Conservation (phyloP, 2,329 filamentous ascomycete genomes). For the Piedraia hortae region DNA sequence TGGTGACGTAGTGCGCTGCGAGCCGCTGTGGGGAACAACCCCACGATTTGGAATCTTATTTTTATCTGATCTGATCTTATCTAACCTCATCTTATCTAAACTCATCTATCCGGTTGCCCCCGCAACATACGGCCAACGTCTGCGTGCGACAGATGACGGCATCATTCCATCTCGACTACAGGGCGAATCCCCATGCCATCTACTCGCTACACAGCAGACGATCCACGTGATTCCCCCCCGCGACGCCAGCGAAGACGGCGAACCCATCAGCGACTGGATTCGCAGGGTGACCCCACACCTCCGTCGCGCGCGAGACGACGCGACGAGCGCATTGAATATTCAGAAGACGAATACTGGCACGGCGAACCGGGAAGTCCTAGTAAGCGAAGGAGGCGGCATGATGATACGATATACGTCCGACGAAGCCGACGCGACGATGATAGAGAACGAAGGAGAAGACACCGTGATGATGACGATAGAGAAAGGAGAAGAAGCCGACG, state of each 20-base stretch:
- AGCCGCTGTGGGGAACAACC: no score
- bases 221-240: constrained; percentile 6
- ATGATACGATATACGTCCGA: no score
- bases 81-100: no score
- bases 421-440: no score
- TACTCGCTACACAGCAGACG: not conserved
- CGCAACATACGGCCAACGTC: no score
- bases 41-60: no score
- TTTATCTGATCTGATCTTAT: no score
- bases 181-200: no score
- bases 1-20: no score
- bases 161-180: no score
- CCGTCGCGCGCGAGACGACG: constrained; percentile 1
- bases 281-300: constrained; percentile 9
- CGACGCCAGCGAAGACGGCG: constrained; percentile 9
- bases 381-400: constrained; percentile 3
- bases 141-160: no score
- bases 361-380: constrained; percentile 3
- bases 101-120: no score
- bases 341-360: not conserved
- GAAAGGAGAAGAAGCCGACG: not conserved
- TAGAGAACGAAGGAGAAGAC: constrained; percentile 1
- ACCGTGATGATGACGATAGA: not conserved
- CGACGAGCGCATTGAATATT: not conserved
- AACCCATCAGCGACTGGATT: constrained; percentile 12